A percentile compares a stretch with the other conserved stretches of the same genome.
These are phyloP conservation scores for Geranium brycei DNA, from an alignment of 345 rosid genomes.

Conservation along the genomic window DNA sequence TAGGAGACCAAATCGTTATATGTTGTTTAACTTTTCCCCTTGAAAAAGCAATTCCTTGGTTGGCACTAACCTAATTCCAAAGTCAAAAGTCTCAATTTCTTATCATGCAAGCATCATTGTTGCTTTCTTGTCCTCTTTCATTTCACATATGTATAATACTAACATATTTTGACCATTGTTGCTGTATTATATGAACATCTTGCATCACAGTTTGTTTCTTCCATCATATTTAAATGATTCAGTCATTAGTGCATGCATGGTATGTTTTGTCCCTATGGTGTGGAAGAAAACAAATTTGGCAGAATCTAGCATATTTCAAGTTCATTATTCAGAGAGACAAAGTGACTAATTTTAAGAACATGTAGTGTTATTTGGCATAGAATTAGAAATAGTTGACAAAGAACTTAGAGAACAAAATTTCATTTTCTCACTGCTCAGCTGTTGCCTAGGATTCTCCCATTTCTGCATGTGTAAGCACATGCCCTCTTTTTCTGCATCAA, in stretches of 20 bases:
- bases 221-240: not conserved
- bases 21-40: too few species aligned
- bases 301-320: not conserved
- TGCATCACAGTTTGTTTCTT: not conserved
- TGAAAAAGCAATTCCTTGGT: too few species aligned
- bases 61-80: not conserved
- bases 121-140: not conserved
- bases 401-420: too few species aligned
- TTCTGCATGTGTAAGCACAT: not conserved
- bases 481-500: not conserved
- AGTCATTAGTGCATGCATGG: not conserved
- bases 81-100: not conserved
- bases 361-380: not conserved
- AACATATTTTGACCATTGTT: not conserved
- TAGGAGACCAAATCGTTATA: not conserved
- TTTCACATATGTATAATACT: not conserved
- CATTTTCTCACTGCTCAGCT: not conserved
- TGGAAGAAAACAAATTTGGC: not conserved
- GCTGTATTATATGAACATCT: not conserved
- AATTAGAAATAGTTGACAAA: too few species aligned
- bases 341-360: not conserved
- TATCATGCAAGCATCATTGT: not conserved
- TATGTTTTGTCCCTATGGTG: not conserved
- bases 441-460: not conserved
- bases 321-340: too few species aligned